A percentile compares a stretch with the other conserved stretches of the same genome.
Conservation (phyloP, 2,329 filamentous ascomycete genomes). For the Colletotrichum lindemuthianum region DNA sequence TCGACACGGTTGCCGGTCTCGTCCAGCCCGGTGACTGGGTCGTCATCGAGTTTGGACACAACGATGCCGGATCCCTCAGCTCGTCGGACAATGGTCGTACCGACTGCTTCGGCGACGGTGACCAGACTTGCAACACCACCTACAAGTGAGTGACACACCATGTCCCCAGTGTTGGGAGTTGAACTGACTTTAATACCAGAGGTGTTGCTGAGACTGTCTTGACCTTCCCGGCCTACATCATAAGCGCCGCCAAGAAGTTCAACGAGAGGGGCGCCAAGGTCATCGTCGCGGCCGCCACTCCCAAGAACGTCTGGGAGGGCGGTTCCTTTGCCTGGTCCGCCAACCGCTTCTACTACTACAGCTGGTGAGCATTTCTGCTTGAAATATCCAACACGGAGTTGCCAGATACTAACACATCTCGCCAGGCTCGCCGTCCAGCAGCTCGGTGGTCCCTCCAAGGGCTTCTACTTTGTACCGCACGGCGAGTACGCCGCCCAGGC, state of each 20-base stretch:
- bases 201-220: conserved; percentile 64
- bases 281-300: conserved; percentile 66
- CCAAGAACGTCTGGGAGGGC: conserved; percentile 68
- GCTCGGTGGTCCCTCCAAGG: conserved; percentile 46
- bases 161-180: not conserved
- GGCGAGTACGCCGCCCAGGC: conserved; percentile 66
- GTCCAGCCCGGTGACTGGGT: conserved; percentile 71
- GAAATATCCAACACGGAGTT: not conserved
- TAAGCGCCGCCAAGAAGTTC: conserved; percentile 64
- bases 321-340: conserved; percentile 60
- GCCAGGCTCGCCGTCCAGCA: conserved; percentile 47
- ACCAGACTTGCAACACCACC: conserved; percentile 62
- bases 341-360: conserved; percentile 66
- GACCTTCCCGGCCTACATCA: conserved; percentile 69
- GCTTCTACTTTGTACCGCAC: conserved; percentile 68
- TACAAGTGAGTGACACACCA: conserved; percentile 49
- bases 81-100: conserved; percentile 69
- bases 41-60: conserved; percentile 78
- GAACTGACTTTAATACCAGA: conserved; percentile 32
- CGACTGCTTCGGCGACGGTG: conserved; percentile 65
- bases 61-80: conserved; percentile 70
- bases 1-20: conserved; percentile 63
- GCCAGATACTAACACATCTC: not conserved
- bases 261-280: conserved; percentile 68
- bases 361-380: conserved; percentile 46